Base-by-base conservation (phyloP, 1,284 basidiomycete genomes). In the Leccinum variabile region DNA sequence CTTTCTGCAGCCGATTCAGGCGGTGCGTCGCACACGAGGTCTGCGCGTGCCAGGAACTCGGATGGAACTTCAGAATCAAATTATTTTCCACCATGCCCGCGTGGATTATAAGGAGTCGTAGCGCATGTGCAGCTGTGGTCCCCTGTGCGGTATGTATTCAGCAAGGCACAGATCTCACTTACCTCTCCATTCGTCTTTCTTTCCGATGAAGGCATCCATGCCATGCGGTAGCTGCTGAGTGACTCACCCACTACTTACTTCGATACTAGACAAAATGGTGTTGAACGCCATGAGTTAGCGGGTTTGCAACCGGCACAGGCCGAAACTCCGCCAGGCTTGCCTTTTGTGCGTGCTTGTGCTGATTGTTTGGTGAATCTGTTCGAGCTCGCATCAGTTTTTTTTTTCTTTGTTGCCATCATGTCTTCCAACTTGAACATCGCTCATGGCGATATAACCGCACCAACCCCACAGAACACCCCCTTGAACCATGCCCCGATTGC, bases 381-480 rank as follows among this genome's bases (percentile, higher is more conserved):
- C 64, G 64, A 61, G 66, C 56, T 22, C 22, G 57, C 63, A 60
- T 60, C 65, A 39, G 56, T 61, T 65, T 63, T 65, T 63, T 72
- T 66, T 68, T 65, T 61, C 57, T 61, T 66, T 60, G 64, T 69
- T 63, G 63, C 67, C 72, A 76, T 74, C 72, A 84, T 84, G 82
- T 83, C 82, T n/a, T 76, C 73, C 66, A 79, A 77, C 62, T 68
- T 84, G 59, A 77, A 79, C 70, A 83, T 85, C 71, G 76, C 75
- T 57, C 74, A 78, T 46, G 69, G 72, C 60, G 81, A 82, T 69
- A 76, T 81, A 11, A 83, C 83, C 14, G 90, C 91, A 5, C 90
- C 91, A 22, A 93, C 91, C 25, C 91, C 91, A 14, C 89, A 91
- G 76, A 93, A 93, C 81, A 92, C 91, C 14, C 91, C 91, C 16